These are phyloP conservation scores for Favolaschia claudopus DNA, from an alignment of 768 basidiomycete genomes.

Conservation along the genomic window DNA sequence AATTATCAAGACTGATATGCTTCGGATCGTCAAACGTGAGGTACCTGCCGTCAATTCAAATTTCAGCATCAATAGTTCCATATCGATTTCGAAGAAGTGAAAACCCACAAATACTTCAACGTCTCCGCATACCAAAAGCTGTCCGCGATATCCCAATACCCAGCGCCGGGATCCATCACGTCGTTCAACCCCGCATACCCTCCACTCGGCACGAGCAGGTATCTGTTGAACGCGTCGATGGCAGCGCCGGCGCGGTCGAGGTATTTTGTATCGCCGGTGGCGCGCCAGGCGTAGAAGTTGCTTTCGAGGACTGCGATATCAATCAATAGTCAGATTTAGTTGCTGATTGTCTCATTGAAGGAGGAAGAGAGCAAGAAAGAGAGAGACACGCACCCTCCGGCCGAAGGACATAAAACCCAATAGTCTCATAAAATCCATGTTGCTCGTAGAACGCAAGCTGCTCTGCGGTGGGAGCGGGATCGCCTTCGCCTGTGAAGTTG, in stretches of 20 bases:
- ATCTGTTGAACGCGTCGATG: constrained; percentile 49
- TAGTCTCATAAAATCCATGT: constrained; percentile 53
- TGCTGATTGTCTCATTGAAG: too few relatives aligned
- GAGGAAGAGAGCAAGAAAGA: neutral
- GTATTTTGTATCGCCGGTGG: constrained; percentile 55
- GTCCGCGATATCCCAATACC: constrained; percentile 49
- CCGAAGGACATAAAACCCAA: constrained; percentile 49
- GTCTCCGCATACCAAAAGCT: constrained; percentile 59
- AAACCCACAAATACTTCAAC: constrained; percentile 51
- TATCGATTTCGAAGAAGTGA: neutral
- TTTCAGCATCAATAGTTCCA: constrained; percentile 19
- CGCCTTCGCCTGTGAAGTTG: constrained; percentile 45
- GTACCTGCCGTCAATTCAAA: too few relatives aligned
- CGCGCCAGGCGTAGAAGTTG: constrained; percentile 66
- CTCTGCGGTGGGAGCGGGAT: constrained; percentile 19
- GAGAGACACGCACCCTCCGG: constrained; percentile 55
- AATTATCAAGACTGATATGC: constrained; percentile 55
- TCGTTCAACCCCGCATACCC: constrained; percentile 51
- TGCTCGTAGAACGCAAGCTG: constrained; percentile 47
- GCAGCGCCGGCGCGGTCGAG: constrained; percentile 52
- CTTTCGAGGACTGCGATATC: constrained; percentile 11
- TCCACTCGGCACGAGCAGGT: constrained; percentile 28
- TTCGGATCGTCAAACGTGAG: constrained; percentile 61
- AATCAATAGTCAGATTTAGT: neutral
- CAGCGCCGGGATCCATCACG: constrained; percentile 35